A percentile compares a stretch with the other conserved stretches of the same genome.
These are phyloP conservation scores for Debaryomyces singareniensis DNA, from an alignment of 1,139 yeast species.

Conservation along the genomic window DNA sequence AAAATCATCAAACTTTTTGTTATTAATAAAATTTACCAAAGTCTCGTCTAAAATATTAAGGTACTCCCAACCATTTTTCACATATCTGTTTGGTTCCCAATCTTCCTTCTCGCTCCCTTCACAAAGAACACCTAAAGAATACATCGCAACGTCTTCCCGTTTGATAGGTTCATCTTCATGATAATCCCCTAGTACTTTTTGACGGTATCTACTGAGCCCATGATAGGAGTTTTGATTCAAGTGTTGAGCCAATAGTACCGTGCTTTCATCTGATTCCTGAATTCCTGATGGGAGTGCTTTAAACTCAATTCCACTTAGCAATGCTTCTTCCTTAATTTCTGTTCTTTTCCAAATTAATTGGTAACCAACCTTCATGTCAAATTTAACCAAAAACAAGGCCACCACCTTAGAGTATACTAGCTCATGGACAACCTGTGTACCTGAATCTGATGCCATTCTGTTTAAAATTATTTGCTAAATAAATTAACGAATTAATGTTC, in stretches of 20 bases:
- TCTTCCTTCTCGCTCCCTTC: conserved; percentile 24
- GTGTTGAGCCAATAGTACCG: conserved; percentile 28
- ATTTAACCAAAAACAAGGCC: conserved; percentile 54
- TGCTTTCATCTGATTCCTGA: conserved; percentile 55
- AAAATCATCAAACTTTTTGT: conserved; percentile 12
- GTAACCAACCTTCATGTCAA: conserved; percentile 60
- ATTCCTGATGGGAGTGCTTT: conserved; percentile 78
- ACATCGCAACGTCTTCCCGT: conserved; percentile 55
- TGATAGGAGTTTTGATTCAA: conserved; percentile 23
- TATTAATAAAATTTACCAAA: conserved; percentile 32
- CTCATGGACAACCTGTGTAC: neutral
- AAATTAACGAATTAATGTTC: no score
- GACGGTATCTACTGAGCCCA: conserved; percentile 33
- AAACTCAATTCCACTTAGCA: conserved; percentile 51
- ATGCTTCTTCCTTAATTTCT: conserved; percentile 10
- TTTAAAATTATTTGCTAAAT: no score
- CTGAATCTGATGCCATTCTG: neutral
- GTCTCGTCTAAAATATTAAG: conserved; percentile 37
- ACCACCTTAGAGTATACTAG: conserved; percentile 23
- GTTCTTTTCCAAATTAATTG: conserved; percentile 48
- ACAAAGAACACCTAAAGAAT: conserved; percentile 57
- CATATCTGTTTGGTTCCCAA: conserved; percentile 52
- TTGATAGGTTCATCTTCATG: conserved; percentile 4
- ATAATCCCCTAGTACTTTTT: conserved; percentile 14
- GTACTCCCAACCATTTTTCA: conserved; percentile 53